Conservation (phyloP, 2,329 filamentous ascomycete genomes). For the Westerdykella aurantiaca region DNA sequence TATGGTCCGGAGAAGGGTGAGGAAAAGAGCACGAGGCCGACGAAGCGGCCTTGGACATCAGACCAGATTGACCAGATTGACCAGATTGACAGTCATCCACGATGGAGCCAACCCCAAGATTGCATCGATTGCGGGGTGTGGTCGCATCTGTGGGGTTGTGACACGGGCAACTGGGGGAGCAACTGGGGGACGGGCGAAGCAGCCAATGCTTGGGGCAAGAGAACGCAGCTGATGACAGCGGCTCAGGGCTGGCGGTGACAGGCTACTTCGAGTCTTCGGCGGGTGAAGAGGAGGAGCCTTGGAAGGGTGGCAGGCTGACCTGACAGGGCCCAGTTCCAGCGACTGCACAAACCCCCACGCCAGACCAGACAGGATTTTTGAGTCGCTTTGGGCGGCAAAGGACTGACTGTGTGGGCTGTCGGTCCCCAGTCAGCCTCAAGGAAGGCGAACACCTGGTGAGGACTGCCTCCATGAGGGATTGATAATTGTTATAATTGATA, state of each 20-base stretch:
- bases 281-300: too few relatives aligned
- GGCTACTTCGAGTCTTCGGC: neutral
- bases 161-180: too few relatives aligned
- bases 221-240: neutral
- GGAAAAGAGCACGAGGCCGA: too few relatives aligned
- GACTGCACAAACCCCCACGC: slow-evolving; percentile 2
- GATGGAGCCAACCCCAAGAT: slow-evolving; percentile 1
- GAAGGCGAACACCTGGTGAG: neutral
- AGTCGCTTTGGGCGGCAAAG: slow-evolving; percentile 10
- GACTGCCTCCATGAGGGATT: too few relatives aligned
- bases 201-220: neutral
- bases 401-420: neutral
- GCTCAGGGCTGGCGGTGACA: neutral
- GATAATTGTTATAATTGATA: too few relatives aligned
- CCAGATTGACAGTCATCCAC: too few relatives aligned
- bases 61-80: too few relatives aligned
- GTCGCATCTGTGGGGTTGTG: too few relatives aligned
- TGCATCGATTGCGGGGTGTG: neutral
- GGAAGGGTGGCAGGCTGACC: too few relatives aligned
- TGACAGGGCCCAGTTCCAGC: neutral
- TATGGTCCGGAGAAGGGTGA: too few relatives aligned
- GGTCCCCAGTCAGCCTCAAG: slow-evolving; percentile 1
- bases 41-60: too few relatives aligned
- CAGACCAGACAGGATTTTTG: neutral
- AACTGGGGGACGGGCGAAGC: neutral